These are phyloP conservation scores for Pholiota adiposa DNA, from an alignment of 1,284 basidiomycete genomes.

Conservation along the genomic window DNA sequence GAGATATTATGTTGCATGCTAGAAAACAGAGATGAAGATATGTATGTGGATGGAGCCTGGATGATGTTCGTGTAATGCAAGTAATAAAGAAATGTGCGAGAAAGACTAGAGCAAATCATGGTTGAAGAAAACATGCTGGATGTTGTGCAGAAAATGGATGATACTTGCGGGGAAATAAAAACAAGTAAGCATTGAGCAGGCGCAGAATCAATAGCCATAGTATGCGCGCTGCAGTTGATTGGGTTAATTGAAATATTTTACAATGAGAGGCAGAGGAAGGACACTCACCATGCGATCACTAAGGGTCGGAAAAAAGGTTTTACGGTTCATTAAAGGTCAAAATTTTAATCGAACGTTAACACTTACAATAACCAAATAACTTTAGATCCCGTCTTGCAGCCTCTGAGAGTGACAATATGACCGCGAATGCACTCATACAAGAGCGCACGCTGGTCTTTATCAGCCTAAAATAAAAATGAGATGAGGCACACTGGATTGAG, in stretches of 20 bases:
- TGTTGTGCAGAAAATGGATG: constrained; percentile 10
- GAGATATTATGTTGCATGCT: constrained; percentile 6
- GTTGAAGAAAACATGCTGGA: constrained; percentile 7
- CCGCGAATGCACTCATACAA: constrained; percentile 83
- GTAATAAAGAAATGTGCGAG: constrained; percentile 15
- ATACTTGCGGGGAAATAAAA: constrained; percentile 21
- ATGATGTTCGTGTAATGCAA: constrained; percentile 8
- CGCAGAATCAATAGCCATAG: constrained; percentile 38
- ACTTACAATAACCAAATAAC: constrained; percentile 88
- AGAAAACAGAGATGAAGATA: constrained; percentile 4
- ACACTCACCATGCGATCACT: constrained; percentile 44
- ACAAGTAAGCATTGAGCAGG: constrained; percentile 10
- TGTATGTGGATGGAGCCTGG: not conserved
- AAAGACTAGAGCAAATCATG: constrained; percentile 15
- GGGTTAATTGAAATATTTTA: not conserved
- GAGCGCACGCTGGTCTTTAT: constrained; percentile 77
- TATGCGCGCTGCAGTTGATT: constrained; percentile 39
- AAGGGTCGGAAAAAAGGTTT: constrained; percentile 17
- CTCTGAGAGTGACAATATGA: constrained; percentile 82
- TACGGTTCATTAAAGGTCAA: constrained; percentile 6
- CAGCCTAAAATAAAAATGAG: constrained; percentile 53
- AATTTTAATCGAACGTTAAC: not conserved
- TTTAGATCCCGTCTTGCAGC: constrained; percentile 85
- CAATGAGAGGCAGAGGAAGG: not conserved
- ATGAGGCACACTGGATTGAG: not conserved